Base-by-base conservation (phyloP, 208 protist species). In the Lotmaria passim region DNA sequence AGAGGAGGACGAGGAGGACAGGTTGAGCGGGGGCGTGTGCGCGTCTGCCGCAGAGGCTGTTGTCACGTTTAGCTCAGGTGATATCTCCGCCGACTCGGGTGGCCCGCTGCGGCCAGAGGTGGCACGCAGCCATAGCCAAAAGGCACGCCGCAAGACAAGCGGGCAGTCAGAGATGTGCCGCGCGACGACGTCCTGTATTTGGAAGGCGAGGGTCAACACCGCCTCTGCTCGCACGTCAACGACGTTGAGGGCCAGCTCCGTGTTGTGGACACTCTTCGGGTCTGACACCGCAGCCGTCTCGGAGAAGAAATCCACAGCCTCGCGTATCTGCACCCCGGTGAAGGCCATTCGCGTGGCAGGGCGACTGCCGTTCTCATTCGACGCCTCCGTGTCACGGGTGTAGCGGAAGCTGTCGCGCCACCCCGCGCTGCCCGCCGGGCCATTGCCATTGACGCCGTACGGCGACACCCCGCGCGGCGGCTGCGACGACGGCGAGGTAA, bases 41-140 rank as follows among this genome's bases (percentile, higher is more conserved):
- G 26, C 26, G 1, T 57, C 50, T 0, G 30, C 33, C 2, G 62
- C n/a, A n/a, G n/a, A 26, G n/a, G 62, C 50, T 14, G 36, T 58
- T 4, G 62, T 58, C 4, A 31, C 36, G 26, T 0, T 23, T 50
- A 51, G n/a, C 39, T 48, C 63, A 11, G 63, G 63, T 21, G 52
- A 69, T 3, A 69, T 28, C 41, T 69, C 63, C 12, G 48, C 63
- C 3, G 63, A 69, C 50, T 69, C 63, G 26, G 63, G 63, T 17
- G 63, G 63, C 0, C 63, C 48, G 44, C 62, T 69, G 62, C 60
- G 57, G 26, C 71, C 71, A 4, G 71, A 77, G 1, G 66, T 47
- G 56, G 78, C 68, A 3, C 62, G 66, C 63, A 76, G 59, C 57
- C 66, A 57, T 44, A 69, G 64, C 78, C 78, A 75, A 38, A 82